Evolutionary conservation across 1,284 basidiomycete genomes (phyloP).

Genomic region (Schizopora paradoxa): DNA sequence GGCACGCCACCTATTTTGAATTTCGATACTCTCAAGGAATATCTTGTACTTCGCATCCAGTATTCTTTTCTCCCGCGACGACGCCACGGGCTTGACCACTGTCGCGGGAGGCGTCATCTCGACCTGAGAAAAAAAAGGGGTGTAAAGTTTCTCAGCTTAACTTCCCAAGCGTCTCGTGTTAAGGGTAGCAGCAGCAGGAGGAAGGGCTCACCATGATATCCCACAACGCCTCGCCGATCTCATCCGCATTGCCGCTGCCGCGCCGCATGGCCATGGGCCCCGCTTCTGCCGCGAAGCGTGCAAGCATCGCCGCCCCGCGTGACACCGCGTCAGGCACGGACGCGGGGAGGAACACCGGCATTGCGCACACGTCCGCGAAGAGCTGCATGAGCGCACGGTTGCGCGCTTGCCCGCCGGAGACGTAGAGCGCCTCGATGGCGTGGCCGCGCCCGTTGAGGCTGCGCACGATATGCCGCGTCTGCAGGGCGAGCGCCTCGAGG

Average conservation of each 20-base stretch:
- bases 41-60: slow-evolving; percentile 93
- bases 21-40: slow-evolving; percentile 83
- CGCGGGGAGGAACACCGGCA: slow-evolving; percentile 82
- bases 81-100: slow-evolving; percentile 64
- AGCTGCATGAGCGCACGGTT: slow-evolving; percentile 82
- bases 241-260: slow-evolving; percentile 38
- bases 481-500: slow-evolving; percentile 91
- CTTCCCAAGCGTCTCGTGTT: neutral
- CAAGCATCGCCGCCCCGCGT: slow-evolving; percentile 90
- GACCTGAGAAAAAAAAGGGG: slow-evolving; percentile 40
- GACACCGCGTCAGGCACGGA: slow-evolving; percentile 83
- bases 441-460: slow-evolving; percentile 88
- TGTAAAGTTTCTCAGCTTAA: neutral
- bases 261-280: slow-evolving; percentile 25
- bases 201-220: slow-evolving; percentile 76
- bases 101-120: slow-evolving; percentile 89
- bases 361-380: slow-evolving; percentile 79
- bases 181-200: neutral
- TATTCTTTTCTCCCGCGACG: slow-evolving; percentile 61
- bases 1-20: slow-evolving; percentile 79
- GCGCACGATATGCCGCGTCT: slow-evolving; percentile 93
- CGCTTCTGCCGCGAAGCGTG: slow-evolving; percentile 77
- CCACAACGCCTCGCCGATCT: slow-evolving; percentile 76
- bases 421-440: slow-evolving; percentile 80
- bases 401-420: slow-evolving; percentile 90